Percentiles rank a stretch among this genome's conserved stretches.
These are phyloP conservation scores for Tulasnella sp. DNA, from an alignment of 768 basidiomycete species.

Conservation along the genomic window DNA sequence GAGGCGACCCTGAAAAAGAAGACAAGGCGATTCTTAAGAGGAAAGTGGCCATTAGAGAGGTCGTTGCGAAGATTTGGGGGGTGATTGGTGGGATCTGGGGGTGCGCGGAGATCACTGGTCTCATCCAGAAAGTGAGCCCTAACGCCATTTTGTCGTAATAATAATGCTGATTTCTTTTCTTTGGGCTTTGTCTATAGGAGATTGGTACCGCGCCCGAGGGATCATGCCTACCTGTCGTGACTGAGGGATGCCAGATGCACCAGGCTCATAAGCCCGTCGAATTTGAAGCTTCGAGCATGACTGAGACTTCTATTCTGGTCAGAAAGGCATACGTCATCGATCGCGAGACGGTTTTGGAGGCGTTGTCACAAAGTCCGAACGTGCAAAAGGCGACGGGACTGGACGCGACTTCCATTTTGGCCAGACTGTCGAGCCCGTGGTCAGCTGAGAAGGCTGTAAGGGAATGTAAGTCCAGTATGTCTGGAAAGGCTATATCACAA, in stretches of 20 bases:
- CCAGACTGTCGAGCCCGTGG: constrained; percentile 53
- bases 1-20: constrained; percentile 31
- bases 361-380: constrained; percentile 41
- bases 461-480: constrained; percentile 52
- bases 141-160: neutral
- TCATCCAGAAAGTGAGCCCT: constrained; percentile 1
- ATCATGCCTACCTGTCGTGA: no score
- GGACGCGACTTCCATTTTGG: constrained; percentile 44
- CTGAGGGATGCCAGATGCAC: constrained; percentile 27
- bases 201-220: no score
- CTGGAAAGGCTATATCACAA: neutral
- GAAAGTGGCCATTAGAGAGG: constrained; percentile 46
- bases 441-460: constrained; percentile 61
- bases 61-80: constrained; percentile 56
- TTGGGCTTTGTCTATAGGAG: neutral
- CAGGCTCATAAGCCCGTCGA: constrained; percentile 36
- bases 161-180: neutral
- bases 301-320: neutral
- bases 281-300: constrained; percentile 28
- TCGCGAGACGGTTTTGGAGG: constrained; percentile 41
- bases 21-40: constrained; percentile 36
- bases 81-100: constrained; percentile 64
- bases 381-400: constrained; percentile 58
- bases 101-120: constrained; percentile 37
- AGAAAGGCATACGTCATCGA: constrained; percentile 35